Evolutionary conservation across 2,329 filamentous ascomycete genomes (phyloP), one percentile per base, ranked within the genome.

Genomic region (Pseudogymnoascus sp.): DNA sequence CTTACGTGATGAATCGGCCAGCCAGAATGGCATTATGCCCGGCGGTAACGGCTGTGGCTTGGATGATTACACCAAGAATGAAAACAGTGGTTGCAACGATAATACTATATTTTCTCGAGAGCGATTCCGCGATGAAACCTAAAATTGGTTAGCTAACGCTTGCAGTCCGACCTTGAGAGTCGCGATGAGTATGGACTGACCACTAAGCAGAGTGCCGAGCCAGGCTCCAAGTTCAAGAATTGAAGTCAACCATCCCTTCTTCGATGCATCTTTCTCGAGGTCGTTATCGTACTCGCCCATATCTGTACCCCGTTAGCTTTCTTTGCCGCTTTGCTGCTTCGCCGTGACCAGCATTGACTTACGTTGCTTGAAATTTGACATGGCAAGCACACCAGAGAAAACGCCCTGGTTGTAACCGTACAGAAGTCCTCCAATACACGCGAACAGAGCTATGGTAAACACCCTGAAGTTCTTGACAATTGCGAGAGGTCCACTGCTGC

Each of bases 141-240:
- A 28, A 7, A 31, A 56, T 56, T 33, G 74, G 26, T 56, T 33
- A 56, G 46, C 8, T 16, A 33, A 16, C n/a, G 46, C 7, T 56
- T 56, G 26, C 33, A 19, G 4, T 33, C 28, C 26, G 10, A 14
- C 10, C 7, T 19, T 19, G 46, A 3, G 28, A 56, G 24, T 3
- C 24, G 24, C n/a, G 14, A 16, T 31, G 24, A 31, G 46, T 33
- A 56, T 56, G n/a, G 8, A 56, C 46, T 56, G n/a, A 56, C 77
- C 78, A 65, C 78, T 75, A 41, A 88, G 78, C 2, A 93, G 74
- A 0, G 87, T 84, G 38, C 89, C 89, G n/a, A 90, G 71, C 89
- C 89, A 92, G 46, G 89, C 89, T 61, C 89, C 89, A 1, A 92
- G 82, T 71, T 91, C 88, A 26, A 92, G 83, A 66, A 91, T 90